Evolutionary conservation across 2,329 filamentous ascomycete genomes (phyloP), one percentile per base, ranked within the genome.

Genomic region (Coniochaeta sp.): DNA sequence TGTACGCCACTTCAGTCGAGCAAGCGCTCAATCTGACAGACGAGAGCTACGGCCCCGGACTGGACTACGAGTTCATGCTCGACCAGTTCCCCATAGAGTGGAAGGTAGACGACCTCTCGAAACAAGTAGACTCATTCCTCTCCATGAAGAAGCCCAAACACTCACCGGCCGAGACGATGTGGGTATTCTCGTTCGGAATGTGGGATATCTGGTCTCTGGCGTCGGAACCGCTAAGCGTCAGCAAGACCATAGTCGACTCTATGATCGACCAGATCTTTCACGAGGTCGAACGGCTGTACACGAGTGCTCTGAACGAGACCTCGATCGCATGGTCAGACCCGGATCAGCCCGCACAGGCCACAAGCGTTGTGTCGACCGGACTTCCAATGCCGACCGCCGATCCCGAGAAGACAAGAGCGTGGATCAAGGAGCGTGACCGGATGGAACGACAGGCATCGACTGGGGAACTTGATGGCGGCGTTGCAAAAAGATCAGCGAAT

Each of bases 151-250:
- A 67, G 22, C 71, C 74, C 0, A 62, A 64, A 2, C 61, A 63
- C 0, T 61, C 73, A 0, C 74, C 78, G 6, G 71, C 71, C n/a
- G 77, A 82, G 62, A 83, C 81, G 0, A 65, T 83, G 16, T 83
- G 78, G 77, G 70, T 83, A 16, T 79, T 84, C 59, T 77, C 73
- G 11, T 76, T 82, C 59, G 81, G 81, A n/a, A 77, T 76, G 33
- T 83, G 81, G 80, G 81, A 84, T 60, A 68, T 82, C 57, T 84
- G 80, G 80, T 76, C 78, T 12, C 68, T 83, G 19, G 75, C 81
- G 0, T 72, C 79, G 2, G 66, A 82, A 19, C 80, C 81, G 0
- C 69, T 74, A 11, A 66, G 69, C 9, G 64, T 71, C 0, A 76
- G 77, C 11, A 72, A 74, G 34, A 64, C 68, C 1, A 60, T 75